These are phyloP conservation scores for Yamadazyma trypodendri DNA, from an alignment of 1,139 yeast species.

Conservation along the genomic window DNA sequence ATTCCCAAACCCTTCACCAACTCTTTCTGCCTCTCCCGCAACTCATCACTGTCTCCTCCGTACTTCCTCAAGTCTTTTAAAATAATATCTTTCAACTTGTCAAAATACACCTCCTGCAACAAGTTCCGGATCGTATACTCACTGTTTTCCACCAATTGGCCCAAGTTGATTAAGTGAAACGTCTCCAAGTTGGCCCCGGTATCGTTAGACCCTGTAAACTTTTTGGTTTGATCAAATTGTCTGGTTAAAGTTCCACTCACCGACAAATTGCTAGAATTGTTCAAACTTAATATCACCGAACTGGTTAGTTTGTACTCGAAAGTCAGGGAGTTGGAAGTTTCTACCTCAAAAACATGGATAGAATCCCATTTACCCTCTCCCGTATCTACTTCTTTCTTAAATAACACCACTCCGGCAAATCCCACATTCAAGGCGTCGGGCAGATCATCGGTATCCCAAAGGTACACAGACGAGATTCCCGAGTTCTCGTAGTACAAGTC, in stretches of 20 bases:
- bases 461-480: constrained; percentile 76
- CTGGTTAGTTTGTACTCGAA: constrained; percentile 79
- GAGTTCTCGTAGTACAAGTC: constrained; percentile 96
- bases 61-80: constrained; percentile 63
- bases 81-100: constrained; percentile 85
- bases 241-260: constrained; percentile 85
- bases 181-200: constrained; percentile 44
- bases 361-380: constrained; percentile 80
- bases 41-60: constrained; percentile 27
- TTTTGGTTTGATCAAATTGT: constrained; percentile 58
- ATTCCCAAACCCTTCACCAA: constrained; percentile 44
- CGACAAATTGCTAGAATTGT: constrained; percentile 38
- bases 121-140: constrained; percentile 85
- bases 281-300: constrained; percentile 78
- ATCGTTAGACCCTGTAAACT: constrained; percentile 31
- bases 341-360: constrained; percentile 86
- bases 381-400: constrained; percentile 66
- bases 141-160: constrained; percentile 81
- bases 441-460: constrained; percentile 72
- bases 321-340: constrained; percentile 40
- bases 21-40: constrained; percentile 48
- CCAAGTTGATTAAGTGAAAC: constrained; percentile 81
- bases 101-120: constrained; percentile 92
- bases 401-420: constrained; percentile 89
- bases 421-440: constrained; percentile 35